Evolutionary conservation across 2,329 filamentous ascomycete species (phyloP).

Genomic region (Penicillium sp.): DNA sequence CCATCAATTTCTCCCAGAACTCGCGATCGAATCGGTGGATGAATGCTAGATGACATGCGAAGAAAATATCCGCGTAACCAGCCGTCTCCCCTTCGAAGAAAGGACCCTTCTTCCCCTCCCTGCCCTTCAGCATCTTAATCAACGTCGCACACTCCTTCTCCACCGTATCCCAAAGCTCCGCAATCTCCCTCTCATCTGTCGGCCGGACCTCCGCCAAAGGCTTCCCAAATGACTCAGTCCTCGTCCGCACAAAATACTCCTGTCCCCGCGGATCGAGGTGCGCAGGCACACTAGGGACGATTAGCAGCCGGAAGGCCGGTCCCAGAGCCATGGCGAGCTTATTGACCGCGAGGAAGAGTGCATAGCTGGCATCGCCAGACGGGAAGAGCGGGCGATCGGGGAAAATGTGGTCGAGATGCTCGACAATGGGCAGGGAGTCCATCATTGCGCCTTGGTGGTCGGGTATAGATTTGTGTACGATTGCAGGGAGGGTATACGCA

Average conservation of each 20-base stretch:
- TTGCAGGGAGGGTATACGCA: slow-evolving; percentile 37
- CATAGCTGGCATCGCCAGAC: slow-evolving; percentile 35
- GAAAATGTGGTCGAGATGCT: slow-evolving; percentile 32
- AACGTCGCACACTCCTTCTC: slow-evolving; percentile 23
- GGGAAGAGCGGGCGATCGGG: slow-evolving; percentile 34
- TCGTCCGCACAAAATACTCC: slow-evolving; percentile 34
- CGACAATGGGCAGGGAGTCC: slow-evolving; percentile 36
- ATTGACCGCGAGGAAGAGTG: slow-evolving; percentile 26
- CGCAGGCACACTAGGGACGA: slow-evolving; percentile 25
- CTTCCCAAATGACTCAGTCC: slow-evolving; percentile 27
- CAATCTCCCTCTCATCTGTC: slow-evolving; percentile 19
- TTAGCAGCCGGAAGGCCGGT: slow-evolving; percentile 4
- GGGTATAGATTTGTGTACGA: slow-evolving; percentile 29
- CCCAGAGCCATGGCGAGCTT: slow-evolving; percentile 5
- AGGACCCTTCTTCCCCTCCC: slow-evolving; percentile 31
- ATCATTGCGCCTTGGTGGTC: slow-evolving; percentile 31
- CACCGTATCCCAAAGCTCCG: slow-evolving; percentile 17
- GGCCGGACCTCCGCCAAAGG: slow-evolving; percentile 31
- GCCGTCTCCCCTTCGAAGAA: slow-evolving; percentile 36
- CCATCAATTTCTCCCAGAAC: slow-evolving; percentile 25
- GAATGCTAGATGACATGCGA: slow-evolving; percentile 28
- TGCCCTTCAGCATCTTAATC: slow-evolving; percentile 29
- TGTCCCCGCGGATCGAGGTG: slow-evolving; percentile 29
- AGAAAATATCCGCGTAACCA: slow-evolving; percentile 32
- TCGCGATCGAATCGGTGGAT: slow-evolving; percentile 23